A percentile compares a stretch with the other conserved stretches of the same genome.
These are phyloP conservation scores for Naganishia sp. DNA, from an alignment of 1,284 basidiomycete genomes.

Conservation along the genomic window DNA sequence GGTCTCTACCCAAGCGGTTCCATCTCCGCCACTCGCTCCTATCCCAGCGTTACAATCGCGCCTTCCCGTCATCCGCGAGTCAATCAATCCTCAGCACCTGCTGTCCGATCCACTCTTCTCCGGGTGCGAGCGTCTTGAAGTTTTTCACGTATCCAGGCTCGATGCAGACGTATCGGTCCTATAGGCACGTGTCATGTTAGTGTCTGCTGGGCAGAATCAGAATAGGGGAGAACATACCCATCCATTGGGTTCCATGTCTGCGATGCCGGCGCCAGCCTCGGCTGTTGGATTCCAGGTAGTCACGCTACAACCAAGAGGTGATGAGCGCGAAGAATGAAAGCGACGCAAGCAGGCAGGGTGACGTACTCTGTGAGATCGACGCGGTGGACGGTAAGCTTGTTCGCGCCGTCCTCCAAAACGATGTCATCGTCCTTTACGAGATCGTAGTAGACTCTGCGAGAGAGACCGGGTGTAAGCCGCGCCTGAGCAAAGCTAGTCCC, in stretches of 20 bases:
- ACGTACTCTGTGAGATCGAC: constrained; percentile 63
- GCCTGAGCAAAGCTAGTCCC: too few species aligned
- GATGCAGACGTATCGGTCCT: constrained; percentile 79
- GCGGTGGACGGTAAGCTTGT: constrained; percentile 59
- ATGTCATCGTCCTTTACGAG: constrained; percentile 56
- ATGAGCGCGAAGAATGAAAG: background rate
- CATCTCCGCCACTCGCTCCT: too few species aligned
- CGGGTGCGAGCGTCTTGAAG: constrained; percentile 59
- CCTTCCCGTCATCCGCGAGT: background rate
- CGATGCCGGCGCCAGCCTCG: constrained; percentile 68
- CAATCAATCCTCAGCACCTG: constrained; percentile 59
- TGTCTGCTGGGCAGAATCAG: background rate
- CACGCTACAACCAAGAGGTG: background rate
- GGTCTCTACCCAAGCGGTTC: too few species aligned
- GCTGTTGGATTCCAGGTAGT: constrained; percentile 74
- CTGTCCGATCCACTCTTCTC: constrained; percentile 70
- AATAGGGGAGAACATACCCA: constrained; percentile 61
- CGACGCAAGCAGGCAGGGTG: background rate
- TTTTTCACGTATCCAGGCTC: constrained; percentile 75
- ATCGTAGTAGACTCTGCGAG: constrained; percentile 43
- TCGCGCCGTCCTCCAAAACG: constrained; percentile 63
- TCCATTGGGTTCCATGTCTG: constrained; percentile 80
- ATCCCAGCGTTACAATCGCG: background rate
- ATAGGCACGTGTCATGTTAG: constrained; percentile 11
- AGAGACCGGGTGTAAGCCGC: background rate